Evolutionary conservation across 2,329 filamentous ascomycete species (phyloP), one percentile per base, ranked within the genome.

Genomic region (Emericellopsis cladophorae): DNA sequence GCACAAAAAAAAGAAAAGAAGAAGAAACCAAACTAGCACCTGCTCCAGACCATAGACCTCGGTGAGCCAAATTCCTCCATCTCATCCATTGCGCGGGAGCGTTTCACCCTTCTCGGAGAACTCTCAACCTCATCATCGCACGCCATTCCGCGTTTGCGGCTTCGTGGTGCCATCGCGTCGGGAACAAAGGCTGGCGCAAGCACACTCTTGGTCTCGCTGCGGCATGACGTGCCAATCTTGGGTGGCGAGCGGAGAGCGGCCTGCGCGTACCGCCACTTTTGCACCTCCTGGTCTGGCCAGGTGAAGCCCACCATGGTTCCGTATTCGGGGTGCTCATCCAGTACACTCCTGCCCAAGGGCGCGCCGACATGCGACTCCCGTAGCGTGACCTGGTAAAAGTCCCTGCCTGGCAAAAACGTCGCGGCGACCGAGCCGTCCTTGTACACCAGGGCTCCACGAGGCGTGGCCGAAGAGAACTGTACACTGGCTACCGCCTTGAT

Each of bases 321-420:
- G 23, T 40, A 40, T 14, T 40, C 32, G 14, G 39, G 39, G 32
- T 40, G 31, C 32, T 35, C 18, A 11, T 40, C 39, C 4, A 40
- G 31, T 4, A 40, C 39, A 11, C 16, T 23, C 39, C 32, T 35
- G 22, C 39, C 32, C 18, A 36, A 22, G 8, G 33, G 22, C 18
- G 32, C 12, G 11, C 16, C 32, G n/a, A 15, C 4, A 15, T 16
- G 31, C 11, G 31, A n/a, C n/a, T 36, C 32, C 8, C 39, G 18
- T 5, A 40, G 23, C 23, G 29, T 24, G n/a, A 40, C 31, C 33
- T 40, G 39, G 32, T 40, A 40, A 15, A 40, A 40, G 23, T 40
- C 23, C 5, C 39, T 9, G n/a, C 39, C 39, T 15, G 39, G 39
- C 39, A 40, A 24, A 32, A 40, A 40, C 10, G 36, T 40, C 11